These are phyloP conservation scores for Backusella tuberculispora DNA, from an alignment of 192 early-diverging fungal genomes.

Conservation along the genomic window DNA sequence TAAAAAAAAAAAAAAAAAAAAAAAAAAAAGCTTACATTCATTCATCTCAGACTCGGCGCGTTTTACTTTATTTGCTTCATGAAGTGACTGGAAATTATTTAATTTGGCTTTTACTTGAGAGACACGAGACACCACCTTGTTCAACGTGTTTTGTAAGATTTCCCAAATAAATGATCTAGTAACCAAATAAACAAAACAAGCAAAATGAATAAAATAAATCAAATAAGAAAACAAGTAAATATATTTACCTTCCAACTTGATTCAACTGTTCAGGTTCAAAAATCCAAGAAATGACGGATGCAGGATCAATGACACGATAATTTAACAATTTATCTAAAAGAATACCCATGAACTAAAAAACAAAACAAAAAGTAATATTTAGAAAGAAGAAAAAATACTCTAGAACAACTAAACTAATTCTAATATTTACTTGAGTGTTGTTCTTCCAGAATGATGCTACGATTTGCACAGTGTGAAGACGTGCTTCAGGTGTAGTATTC, in stretches of 20 bases:
- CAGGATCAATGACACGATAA: conserved; percentile 91
- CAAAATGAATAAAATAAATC: background rate
- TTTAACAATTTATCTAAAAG: conserved; percentile 93
- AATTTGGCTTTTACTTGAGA: conserved; percentile 66
- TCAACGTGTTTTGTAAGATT: conserved; percentile 81
- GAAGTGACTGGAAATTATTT: conserved; percentile 36
- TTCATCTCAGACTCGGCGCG: conserved; percentile 33
- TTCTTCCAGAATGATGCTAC: conserved; percentile 86
- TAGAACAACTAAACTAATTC: background rate
- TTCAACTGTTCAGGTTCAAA: conserved; percentile 60
- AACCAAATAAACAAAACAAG: background rate
- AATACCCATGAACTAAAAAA: conserved; percentile 80
- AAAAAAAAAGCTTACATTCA: conserved; percentile 23
- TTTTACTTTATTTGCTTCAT: conserved; percentile 34
- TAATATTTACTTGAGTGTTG: conserved; percentile 68
- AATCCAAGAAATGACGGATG: conserved; percentile 79
- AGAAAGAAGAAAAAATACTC: background rate
- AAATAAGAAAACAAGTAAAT: background rate
- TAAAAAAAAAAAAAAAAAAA: background rate
- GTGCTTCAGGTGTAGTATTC: conserved; percentile 65
- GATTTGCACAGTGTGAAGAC: conserved; percentile 74
- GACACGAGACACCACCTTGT: conserved; percentile 86
- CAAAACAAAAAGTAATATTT: background rate
- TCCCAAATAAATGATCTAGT: conserved; percentile 80
- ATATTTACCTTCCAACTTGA: conserved; percentile 44